Percentiles rank a stretch among this genome's conserved stretches.
Conservation (phyloP, 768 basidiomycete genomes). For the Suillus bovinus region DNA sequence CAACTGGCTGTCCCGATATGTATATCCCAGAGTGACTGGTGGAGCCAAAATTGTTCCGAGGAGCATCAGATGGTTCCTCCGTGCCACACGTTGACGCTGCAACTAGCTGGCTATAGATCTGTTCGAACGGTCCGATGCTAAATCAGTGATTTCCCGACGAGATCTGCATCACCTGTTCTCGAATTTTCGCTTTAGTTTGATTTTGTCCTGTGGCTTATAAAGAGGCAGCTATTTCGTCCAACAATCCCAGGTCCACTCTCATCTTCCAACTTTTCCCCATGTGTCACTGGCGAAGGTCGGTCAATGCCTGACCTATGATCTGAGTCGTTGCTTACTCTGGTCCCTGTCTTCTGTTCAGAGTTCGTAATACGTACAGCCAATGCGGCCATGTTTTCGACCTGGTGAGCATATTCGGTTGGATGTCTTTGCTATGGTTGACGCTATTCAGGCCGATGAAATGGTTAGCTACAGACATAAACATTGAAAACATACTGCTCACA, state of each 20-base stretch:
- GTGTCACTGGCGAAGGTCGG: conserved; percentile 76
- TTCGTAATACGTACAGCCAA: conserved; percentile 58
- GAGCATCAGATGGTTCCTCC: conserved; percentile 31
- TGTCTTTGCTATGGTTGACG: conserved; percentile 13
- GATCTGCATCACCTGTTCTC: conserved; percentile 28
- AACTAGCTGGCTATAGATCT: conserved; percentile 22
- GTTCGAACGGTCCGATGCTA: conserved; percentile 23
- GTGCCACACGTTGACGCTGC: conserved; percentile 24
- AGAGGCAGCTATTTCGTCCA: conserved; percentile 12
- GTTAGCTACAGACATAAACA: conserved; percentile 35
- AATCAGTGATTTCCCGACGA: conserved; percentile 24
- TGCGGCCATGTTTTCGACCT: conserved; percentile 57
- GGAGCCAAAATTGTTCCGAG: conserved; percentile 31
- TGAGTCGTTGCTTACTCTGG: conserved; percentile 16
- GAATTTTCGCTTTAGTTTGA: conserved; percentile 17
- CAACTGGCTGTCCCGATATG: conserved; percentile 21
- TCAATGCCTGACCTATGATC: conserved; percentile 19
- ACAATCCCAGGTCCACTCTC: conserved; percentile 18
- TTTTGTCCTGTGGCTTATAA: conserved; percentile 25
- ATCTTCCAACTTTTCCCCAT: conserved; percentile 38
- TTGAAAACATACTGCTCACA: conserved; percentile 18
- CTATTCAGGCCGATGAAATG: conserved; percentile 57
- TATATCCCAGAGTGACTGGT: conserved; percentile 19
- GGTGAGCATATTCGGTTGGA: conserved; percentile 37
- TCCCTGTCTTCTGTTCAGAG: conserved; percentile 40